Evolutionary conservation across 805 yeast species (phyloP).

Genomic region (Sugiyamaella chiloensis): DNA sequence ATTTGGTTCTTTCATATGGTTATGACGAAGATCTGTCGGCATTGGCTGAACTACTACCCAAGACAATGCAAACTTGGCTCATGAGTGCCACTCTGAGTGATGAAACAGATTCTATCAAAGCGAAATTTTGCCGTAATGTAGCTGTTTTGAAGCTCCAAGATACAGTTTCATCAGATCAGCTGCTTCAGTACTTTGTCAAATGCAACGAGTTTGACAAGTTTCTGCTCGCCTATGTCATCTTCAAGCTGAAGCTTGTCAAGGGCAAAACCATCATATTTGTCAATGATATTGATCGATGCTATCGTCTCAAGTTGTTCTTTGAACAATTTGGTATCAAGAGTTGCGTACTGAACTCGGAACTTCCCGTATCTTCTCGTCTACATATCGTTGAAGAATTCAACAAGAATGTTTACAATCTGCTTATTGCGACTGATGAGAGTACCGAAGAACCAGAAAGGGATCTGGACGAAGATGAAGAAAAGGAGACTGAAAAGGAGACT

Average conservation of each 20-base stretch:
- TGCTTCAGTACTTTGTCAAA: constrained; percentile 82
- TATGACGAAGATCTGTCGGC: constrained; percentile 77
- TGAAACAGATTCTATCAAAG: constrained; percentile 74
- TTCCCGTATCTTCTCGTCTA: constrained; percentile 87
- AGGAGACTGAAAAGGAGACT: constrained; percentile 27
- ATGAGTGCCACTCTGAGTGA: constrained; percentile 96
- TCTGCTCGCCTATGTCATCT: constrained; percentile 82
- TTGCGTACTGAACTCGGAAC: constrained; percentile 85
- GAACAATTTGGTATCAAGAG: constrained; percentile 93
- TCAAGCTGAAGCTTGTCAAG: constrained; percentile 80
- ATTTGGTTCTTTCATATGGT: constrained; percentile 84
- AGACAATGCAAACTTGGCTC: constrained; percentile 75
- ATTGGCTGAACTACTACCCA: constrained; percentile 62
- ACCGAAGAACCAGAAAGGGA: constrained; percentile 53
- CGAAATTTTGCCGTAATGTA: constrained; percentile 74
- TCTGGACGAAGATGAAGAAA: constrained; percentile 38
- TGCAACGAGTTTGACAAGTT: constrained; percentile 90
- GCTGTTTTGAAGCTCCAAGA: constrained; percentile 79
- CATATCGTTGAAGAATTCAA: constrained; percentile 96
- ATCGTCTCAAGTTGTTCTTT: constrained; percentile 81
- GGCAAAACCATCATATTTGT: constrained; percentile 92
- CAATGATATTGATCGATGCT: constrained; percentile 92
- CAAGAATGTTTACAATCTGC: constrained; percentile 76
- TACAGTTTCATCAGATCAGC: constrained; percentile 55
- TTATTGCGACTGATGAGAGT: constrained; percentile 94